phyloP scores from a whole-genome alignment of 257 asterid genomes.

The Lithospermum erythrorhizon region DNA sequence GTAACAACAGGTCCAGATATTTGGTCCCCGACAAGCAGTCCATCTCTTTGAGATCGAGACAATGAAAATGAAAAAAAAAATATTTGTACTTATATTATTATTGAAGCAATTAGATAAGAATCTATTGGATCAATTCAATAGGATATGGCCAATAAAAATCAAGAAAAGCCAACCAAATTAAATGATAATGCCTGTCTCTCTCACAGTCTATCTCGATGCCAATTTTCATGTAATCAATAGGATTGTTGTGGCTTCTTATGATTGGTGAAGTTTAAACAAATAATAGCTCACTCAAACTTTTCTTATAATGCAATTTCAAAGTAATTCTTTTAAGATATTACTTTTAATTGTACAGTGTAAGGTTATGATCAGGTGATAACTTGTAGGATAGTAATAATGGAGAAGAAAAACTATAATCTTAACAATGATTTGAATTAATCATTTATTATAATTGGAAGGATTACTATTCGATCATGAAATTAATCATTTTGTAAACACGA shows the following conservation, averaged over 20 bases:
- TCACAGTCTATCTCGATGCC: slow-evolving; percentile 6
- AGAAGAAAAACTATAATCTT: no score
- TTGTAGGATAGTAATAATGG: no score
- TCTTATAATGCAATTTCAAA: no score
- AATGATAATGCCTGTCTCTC: slow-evolving; percentile 21
- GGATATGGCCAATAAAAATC: slow-evolving; percentile 19
- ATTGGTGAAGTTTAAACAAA: slow-evolving; percentile 25
- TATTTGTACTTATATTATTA: not conserved
- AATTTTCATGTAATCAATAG: slow-evolving; percentile 32
- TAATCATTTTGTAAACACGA: no score
- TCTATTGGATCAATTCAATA: slow-evolving; percentile 7
- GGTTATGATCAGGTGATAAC: no score
- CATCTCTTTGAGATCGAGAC: not conserved
- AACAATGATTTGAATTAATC: no score
- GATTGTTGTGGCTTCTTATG: slow-evolving; percentile 24
- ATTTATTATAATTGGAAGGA: no score
- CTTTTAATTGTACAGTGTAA: no score
- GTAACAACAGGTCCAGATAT: slow-evolving; percentile 7
- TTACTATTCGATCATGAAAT: no score
- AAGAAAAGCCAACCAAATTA: slow-evolving; percentile 8
- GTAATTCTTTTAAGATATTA: no score
- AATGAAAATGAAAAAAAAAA: not conserved
- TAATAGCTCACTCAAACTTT: no score
- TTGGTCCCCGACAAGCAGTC: slow-evolving; percentile 27
- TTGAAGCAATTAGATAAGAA: not conserved